phyloP scores from a whole-genome alignment of 2,329 filamentous ascomycete genomes.

The Trichoderma guizhouense region DNA sequence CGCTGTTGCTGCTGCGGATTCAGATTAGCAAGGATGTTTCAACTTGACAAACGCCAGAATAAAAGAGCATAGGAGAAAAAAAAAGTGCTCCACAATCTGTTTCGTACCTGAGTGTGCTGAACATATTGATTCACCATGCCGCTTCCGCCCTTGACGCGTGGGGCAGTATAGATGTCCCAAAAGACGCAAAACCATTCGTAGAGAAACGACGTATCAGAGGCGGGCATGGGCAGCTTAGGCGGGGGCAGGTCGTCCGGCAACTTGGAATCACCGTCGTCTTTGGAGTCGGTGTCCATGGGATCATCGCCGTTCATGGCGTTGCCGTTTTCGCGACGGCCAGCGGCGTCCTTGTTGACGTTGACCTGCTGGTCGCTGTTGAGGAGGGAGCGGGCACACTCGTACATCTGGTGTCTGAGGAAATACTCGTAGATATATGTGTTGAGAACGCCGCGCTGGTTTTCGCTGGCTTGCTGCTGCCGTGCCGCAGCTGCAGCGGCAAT shows the following conservation, averaged over 20 bases:
- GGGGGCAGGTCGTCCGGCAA: slow-evolving; percentile 76
- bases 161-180: slow-evolving; percentile 90
- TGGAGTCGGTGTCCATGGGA: slow-evolving; percentile 77
- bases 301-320: slow-evolving; percentile 70
- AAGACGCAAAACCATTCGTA: slow-evolving; percentile 97
- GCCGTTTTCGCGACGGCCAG: slow-evolving; percentile 64
- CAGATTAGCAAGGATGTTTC: slow-evolving; percentile 1
- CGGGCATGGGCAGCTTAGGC: slow-evolving; percentile 63
- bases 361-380: slow-evolving; percentile 63
- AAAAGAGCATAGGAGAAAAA: slow-evolving; percentile 7
- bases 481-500: slow-evolving; percentile 31
- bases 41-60: background rate
- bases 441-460: slow-evolving; percentile 55
- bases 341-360: slow-evolving; percentile 65
- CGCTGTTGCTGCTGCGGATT: slow-evolving; percentile 61
- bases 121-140: slow-evolving; percentile 71
- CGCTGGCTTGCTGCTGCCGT: slow-evolving; percentile 42
- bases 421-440: slow-evolving; percentile 93
- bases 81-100: background rate
- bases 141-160: slow-evolving; percentile 66
- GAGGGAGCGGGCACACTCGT: slow-evolving; percentile 75
- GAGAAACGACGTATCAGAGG: slow-evolving; percentile 76
- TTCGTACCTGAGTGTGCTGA: slow-evolving; percentile 71
- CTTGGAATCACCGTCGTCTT: slow-evolving; percentile 72
- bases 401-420: slow-evolving; percentile 81